Evolutionary conservation across 2,329 filamentous ascomycete genomes (phyloP).

Genomic region (Zarea fungicola): DNA sequence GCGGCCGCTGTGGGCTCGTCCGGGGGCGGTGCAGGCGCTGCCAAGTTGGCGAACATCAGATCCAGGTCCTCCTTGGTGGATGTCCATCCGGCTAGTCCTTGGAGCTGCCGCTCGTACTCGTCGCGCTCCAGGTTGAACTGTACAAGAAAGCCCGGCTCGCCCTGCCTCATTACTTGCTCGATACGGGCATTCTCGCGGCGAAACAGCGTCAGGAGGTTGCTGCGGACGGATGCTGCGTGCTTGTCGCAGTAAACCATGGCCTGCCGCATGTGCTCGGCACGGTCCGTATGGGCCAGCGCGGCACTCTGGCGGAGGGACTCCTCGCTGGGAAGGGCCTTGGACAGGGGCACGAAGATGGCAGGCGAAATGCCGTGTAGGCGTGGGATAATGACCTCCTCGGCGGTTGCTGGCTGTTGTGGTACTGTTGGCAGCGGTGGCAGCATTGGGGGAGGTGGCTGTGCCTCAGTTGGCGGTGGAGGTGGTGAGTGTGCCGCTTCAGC

Average conservation of each 20-base stretch:
- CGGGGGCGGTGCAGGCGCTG: constrained; percentile 14
- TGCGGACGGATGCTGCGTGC: constrained; percentile 24
- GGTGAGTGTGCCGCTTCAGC: too few species aligned
- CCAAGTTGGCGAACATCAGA: constrained; percentile 28
- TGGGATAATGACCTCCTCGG: constrained; percentile 16
- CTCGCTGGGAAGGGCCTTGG: constrained; percentile 17
- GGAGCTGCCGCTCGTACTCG: background rate
- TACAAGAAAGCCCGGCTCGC: constrained; percentile 12
- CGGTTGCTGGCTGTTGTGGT: background rate
- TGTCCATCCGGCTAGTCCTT: background rate
- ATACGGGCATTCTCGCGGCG: constrained; percentile 29
- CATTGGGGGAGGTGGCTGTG: too few species aligned
- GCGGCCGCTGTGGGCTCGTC: too few species aligned
- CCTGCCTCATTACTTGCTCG: constrained; percentile 17
- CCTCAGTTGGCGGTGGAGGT: too few species aligned
- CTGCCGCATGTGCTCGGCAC: constrained; percentile 15
- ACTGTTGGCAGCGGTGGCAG: background rate
- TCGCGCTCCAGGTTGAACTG: constrained; percentile 10
- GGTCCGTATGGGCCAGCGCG: constrained; percentile 23
- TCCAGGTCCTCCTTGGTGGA: constrained; percentile 13
- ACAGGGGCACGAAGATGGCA: constrained; percentile 32
- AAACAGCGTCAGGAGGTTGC: constrained; percentile 26
- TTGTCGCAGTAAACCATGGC: constrained; percentile 20
- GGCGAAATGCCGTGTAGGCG: constrained; percentile 21
- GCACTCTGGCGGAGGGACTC: constrained; percentile 23